Evolutionary conservation across 768 basidiomycete species (phyloP).

Genomic region (Termitomyces sp.): DNA sequence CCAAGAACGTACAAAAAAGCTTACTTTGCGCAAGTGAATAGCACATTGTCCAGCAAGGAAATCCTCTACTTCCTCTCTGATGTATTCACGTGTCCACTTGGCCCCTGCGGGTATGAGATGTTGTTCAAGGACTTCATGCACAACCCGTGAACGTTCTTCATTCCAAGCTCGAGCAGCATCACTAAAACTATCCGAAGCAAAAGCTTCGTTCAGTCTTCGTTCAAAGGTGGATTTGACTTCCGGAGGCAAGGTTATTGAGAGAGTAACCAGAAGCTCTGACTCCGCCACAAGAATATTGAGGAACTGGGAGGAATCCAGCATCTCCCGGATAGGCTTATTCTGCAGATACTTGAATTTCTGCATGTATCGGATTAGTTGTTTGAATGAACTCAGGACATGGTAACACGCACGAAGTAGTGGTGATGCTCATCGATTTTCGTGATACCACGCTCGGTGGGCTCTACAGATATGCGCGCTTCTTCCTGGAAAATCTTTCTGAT

Average conservation of each 20-base stretch:
- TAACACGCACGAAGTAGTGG: constrained; percentile 59
- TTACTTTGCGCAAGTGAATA: constrained; percentile 65
- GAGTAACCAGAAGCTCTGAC: constrained; percentile 79
- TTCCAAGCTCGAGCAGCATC: constrained; percentile 93
- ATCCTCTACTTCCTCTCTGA: constrained; percentile 91
- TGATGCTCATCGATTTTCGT: constrained; percentile 75
- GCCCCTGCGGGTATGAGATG: constrained; percentile 80
- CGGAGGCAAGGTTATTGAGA: constrained; percentile 65
- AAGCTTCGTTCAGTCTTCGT: constrained; percentile 74
- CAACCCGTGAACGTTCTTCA: constrained; percentile 72
- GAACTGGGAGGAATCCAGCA: constrained; percentile 77
- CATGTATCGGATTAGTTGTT: constrained; percentile 7
- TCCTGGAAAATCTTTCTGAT: constrained; percentile 75
- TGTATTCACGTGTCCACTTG: constrained; percentile 88
- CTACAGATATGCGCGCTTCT: constrained; percentile 73
- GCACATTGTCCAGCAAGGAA: constrained; percentile 68
- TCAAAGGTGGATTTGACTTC: constrained; percentile 68
- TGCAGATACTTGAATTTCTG: constrained; percentile 95
- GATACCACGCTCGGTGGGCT: constrained; percentile 85
- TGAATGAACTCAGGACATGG: neutral
- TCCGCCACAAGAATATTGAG: constrained; percentile 91
- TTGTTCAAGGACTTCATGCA: constrained; percentile 76
- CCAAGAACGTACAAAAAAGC: constrained; percentile 23
- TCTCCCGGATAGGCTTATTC: constrained; percentile 69
- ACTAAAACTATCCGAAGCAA: constrained; percentile 80